phyloP scores from a whole-genome alignment of 73 alveolate genomes.

The Tetrahymena borealis region DNA sequence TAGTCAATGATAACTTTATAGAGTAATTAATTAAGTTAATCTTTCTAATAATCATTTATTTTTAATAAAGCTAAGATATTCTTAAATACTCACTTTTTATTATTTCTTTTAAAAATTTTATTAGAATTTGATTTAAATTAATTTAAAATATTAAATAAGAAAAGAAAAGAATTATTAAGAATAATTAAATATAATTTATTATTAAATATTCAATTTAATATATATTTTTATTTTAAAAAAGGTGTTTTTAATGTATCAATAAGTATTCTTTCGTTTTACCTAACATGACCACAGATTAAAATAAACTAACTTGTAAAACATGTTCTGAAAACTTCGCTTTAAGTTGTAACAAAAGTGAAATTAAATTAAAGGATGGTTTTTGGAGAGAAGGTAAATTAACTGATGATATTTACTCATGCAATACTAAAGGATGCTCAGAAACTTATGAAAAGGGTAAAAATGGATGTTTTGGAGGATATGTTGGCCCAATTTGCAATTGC shows the following conservation, averaged over 20 bases:
- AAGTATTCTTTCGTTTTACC: neutral
- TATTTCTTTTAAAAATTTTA: no score
- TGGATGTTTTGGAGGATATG: neutral
- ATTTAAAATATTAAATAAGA: neutral
- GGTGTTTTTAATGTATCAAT: no score
- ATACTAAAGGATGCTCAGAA: neutral
- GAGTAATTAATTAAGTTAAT: neutral
- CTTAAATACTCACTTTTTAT: no score
- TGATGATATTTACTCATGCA: neutral
- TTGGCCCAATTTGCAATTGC: neutral
- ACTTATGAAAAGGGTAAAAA: neutral
- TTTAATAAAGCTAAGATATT: no score
- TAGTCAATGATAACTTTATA: neutral
- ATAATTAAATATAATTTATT: no score
- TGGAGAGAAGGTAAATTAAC: neutral
- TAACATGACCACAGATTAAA: neutral
- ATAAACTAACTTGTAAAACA: neutral
- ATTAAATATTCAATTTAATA: no score
- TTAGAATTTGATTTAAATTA: neutral
- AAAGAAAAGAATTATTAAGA: neutral
- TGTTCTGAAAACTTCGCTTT: neutral
- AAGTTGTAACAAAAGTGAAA: neutral
- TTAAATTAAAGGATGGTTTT: neutral
- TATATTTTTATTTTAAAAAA: no score
- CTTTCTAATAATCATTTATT: no score